Percentiles rank a stretch among this genome's conserved stretches.
Conservation (phyloP, 768 basidiomycete genomes). For the Lentinus tigrinus region DNA sequence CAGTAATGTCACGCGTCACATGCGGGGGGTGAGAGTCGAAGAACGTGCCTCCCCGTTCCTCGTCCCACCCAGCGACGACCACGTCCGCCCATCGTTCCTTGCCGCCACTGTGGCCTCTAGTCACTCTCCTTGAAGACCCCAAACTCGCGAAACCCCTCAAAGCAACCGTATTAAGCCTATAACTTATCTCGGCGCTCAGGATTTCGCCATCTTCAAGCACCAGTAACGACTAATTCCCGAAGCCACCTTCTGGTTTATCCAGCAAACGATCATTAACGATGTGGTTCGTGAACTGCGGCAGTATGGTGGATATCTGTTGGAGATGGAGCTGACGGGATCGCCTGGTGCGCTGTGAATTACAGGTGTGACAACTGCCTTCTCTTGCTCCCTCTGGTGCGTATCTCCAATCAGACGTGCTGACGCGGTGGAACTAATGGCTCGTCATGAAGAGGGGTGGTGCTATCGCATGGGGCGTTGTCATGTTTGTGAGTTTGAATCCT, state of each 20-base stretch:
- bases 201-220: constrained; percentile 13
- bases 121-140: constrained; percentile 11
- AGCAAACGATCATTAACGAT: constrained; percentile 22
- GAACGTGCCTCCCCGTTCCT: constrained; percentile 21
- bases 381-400: constrained; percentile 65
- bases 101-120: constrained; percentile 15
- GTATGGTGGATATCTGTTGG: background rate
- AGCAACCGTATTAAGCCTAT: background rate
- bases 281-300: constrained; percentile 18
- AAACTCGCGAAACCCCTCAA: constrained; percentile 1
- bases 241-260: constrained; percentile 3
- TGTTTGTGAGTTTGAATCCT: constrained; percentile 43
- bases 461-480: constrained; percentile 65
- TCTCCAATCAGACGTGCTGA: background rate
- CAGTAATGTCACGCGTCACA: constrained; percentile 13
- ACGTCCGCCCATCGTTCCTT: constrained; percentile 16
- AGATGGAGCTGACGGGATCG: constrained; percentile 1
- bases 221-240: constrained; percentile 10
- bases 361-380: constrained; percentile 84
- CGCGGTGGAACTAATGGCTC: background rate
- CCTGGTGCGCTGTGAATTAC: constrained; percentile 5
- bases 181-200: background rate
- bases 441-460: constrained; percentile 60
- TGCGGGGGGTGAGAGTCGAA: constrained; percentile 11
- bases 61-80: constrained; percentile 19